Evolutionary conservation across 805 yeast species (phyloP), one percentile per base, ranked within the genome.

Genomic region (Barnettozyma botsteinii): DNA sequence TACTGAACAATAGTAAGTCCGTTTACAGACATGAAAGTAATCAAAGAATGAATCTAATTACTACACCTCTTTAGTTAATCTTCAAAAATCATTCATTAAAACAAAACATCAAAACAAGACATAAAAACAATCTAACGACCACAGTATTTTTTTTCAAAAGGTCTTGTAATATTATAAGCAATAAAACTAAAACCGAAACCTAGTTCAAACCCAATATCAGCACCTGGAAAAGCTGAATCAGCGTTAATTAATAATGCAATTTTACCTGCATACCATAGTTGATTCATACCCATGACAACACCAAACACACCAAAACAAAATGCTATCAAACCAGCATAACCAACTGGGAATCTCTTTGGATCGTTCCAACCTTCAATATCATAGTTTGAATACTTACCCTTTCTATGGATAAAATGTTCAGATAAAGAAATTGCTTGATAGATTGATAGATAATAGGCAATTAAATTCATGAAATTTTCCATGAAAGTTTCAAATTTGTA

Each of bases 361-460:
- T 80, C 76, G 49, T 75, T 62, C 71, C 79, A 83, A 50, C 72
- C 75, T 31, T 69, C 75, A 47, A 79, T 68, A 57, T 82, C 75
- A 64, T 86, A 85, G 46, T 74, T 78, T 23, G 63, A 50, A 50
- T 70, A 68, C 32, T 81, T 81, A 33, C 83, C 82, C 52, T 69
- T 72, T 57, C 80, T 78, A 75, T 77, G 83, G 60, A 88, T 70
- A 58, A 85, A 79, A 63, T 88, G 96, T 64, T 88, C 96, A 30
- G 85, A 74, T 13, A 82, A 61, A 22, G 76, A 63, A 61, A 89
- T 79, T 36, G 84, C 77, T 54, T 77, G 77, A 67, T 88, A 89
- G 55, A 88, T 81, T 44, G 95, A 85, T 59, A 88, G 72, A 76
- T 91, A 88, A 72, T 89, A 89, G 50, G 85, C 91, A 62, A 89